Conservation (phyloP, 495 filamentous ascomycete genomes). For the Pseudevernia furfuracea region DNA sequence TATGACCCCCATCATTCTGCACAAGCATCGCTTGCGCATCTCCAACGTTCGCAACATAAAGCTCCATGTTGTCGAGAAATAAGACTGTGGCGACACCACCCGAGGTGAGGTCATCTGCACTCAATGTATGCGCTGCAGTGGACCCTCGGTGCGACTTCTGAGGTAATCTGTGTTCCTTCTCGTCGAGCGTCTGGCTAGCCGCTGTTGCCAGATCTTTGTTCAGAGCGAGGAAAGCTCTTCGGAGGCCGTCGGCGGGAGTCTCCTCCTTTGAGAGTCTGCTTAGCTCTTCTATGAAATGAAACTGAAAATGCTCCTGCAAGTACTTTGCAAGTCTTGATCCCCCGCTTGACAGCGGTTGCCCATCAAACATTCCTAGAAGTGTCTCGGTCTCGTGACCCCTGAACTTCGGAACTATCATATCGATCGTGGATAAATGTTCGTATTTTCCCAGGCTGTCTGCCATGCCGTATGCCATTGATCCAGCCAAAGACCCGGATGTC, state of each 20-base stretch:
- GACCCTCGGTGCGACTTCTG: constrained; percentile 60
- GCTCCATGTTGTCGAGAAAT: constrained; percentile 78
- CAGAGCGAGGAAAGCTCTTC: constrained; percentile 76
- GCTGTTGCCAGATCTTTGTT: constrained; percentile 91
- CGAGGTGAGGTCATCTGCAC: constrained; percentile 76
- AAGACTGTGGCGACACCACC: constrained; percentile 89
- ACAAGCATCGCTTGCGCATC: constrained; percentile 93
- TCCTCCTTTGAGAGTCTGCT: constrained; percentile 60
- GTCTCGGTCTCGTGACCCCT: constrained; percentile 87
- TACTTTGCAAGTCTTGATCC: constrained; percentile 95
- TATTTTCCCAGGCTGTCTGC: constrained; percentile 89
- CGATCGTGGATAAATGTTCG: constrained; percentile 94
- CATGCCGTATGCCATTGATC: constrained; percentile 89
- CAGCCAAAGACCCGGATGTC: constrained; percentile 87
- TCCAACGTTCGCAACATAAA: constrained; percentile 92
- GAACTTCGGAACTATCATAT: constrained; percentile 90
- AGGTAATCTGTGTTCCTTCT: constrained; percentile 47
- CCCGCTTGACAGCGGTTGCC: constrained; percentile 70
- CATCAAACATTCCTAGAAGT: constrained; percentile 90
- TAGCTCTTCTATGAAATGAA: constrained; percentile 75
- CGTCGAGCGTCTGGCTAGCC: constrained; percentile 76
- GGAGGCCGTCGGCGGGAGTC: constrained; percentile 70
- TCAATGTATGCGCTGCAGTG: constrained; percentile 60
- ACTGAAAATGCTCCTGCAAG: constrained; percentile 86
- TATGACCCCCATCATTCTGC: constrained; percentile 71